These are phyloP conservation scores for Aspergillus persii DNA, from an alignment of 2,329 filamentous ascomycete genomes.

Conservation along the genomic window DNA sequence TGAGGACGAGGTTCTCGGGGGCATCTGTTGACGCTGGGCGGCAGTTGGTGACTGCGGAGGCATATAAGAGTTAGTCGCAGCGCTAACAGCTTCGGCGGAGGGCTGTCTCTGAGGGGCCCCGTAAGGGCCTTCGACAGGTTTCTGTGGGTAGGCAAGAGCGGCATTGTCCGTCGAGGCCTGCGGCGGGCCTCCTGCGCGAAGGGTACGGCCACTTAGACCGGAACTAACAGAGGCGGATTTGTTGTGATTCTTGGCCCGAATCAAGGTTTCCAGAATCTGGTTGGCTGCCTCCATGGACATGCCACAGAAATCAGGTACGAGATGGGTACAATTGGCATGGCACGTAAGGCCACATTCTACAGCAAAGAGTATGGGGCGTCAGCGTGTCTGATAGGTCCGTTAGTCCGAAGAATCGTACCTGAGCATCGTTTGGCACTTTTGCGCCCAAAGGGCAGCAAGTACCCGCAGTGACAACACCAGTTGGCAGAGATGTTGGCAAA, in stretches of 20 bases:
- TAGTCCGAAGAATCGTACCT: slow-evolving; percentile 50
- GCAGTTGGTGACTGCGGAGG: slow-evolving; percentile 46
- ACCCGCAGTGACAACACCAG: slow-evolving; percentile 99
- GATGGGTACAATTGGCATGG: slow-evolving; percentile 85
- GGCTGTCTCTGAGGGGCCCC: slow-evolving; percentile 35
- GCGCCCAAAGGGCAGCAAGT: slow-evolving; percentile 88
- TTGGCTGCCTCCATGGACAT: slow-evolving; percentile 99
- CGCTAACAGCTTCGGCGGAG: slow-evolving; percentile 42
- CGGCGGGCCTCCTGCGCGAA: slow-evolving; percentile 56
- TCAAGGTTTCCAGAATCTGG: slow-evolving; percentile 83
- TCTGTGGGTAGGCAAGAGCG: slow-evolving; percentile 35
- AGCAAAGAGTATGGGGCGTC: slow-evolving; percentile 3
- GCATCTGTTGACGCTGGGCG: slow-evolving; percentile 44
- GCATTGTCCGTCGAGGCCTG: slow-evolving; percentile 39
- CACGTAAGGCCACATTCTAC: slow-evolving; percentile 84
- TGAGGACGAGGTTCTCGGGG: slow-evolving; percentile 52
- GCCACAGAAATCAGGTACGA: slow-evolving; percentile 97
- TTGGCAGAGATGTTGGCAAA: slow-evolving; percentile 98
- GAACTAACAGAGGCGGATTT: slow-evolving; percentile 52
- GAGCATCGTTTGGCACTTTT: slow-evolving; percentile 93
- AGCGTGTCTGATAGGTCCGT: not conserved
- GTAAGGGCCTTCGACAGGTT: slow-evolving; percentile 38
- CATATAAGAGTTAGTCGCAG: slow-evolving; percentile 42
- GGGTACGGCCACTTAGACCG: slow-evolving; percentile 63
- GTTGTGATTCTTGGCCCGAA: slow-evolving; percentile 72